Percentiles rank a stretch among this genome's conserved stretches.
phyloP scores from a whole-genome alignment of 257 asterid genomes.

The Solanum appendiculatum region DNA sequence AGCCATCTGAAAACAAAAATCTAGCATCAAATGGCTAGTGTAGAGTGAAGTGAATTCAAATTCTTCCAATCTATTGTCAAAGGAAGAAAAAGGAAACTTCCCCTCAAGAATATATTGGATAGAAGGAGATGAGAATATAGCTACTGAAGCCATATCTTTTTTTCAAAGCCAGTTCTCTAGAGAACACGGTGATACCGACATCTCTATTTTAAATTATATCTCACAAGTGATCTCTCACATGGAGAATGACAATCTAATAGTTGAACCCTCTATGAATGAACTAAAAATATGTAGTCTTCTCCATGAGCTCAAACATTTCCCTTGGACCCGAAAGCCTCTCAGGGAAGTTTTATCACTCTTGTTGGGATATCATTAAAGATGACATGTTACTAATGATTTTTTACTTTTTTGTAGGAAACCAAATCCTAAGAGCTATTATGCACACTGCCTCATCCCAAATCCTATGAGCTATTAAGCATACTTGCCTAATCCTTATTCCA shows the following conservation, averaged over 20 bases:
- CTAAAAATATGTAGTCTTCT: no score
- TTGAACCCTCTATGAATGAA: background rate
- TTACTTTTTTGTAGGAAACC: no score
- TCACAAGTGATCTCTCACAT: background rate
- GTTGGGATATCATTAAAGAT: background rate
- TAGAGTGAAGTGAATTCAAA: background rate
- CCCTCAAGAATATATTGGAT: background rate
- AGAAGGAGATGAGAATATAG: background rate
- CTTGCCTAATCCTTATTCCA: background rate
- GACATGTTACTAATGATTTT: background rate
- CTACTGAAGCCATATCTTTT: background rate
- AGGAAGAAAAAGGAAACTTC: background rate
- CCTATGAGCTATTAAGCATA: background rate
- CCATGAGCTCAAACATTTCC: background rate
- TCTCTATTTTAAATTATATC: background rate
- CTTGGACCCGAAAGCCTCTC: background rate
- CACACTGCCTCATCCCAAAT: no score
- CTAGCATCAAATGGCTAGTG: background rate
- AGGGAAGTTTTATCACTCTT: background rate
- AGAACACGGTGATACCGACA: background rate
- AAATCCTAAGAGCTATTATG: background rate
- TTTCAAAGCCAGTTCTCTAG: no score
- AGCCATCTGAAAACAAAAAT: no score
- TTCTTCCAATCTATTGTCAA: background rate
- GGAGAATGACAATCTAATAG: background rate